Evolutionary conservation across 2,329 filamentous ascomycete genomes (phyloP).

Genomic region (Talaromyces sp.): DNA sequence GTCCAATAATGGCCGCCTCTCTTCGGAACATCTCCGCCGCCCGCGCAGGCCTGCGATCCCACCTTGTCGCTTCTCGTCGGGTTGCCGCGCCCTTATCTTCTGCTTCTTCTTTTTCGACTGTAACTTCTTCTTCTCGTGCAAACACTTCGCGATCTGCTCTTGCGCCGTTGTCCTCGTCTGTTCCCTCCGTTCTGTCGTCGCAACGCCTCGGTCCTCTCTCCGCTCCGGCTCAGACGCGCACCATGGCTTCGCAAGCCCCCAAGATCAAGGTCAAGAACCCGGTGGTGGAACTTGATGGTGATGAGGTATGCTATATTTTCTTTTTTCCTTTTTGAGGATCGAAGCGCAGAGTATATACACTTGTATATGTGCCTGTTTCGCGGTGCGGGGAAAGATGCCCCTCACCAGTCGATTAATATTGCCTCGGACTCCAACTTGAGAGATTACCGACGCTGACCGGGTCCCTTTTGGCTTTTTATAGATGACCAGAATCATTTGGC

Average conservation of each 20-base stretch:
- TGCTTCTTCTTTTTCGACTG: background rate
- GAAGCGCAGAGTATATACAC: background rate
- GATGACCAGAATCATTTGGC: constrained; percentile 99
- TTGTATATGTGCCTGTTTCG: background rate
- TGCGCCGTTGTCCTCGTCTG: constrained; percentile 12
- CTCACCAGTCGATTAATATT: background rate
- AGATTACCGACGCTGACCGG: background rate
- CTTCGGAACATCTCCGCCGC: constrained; percentile 5
- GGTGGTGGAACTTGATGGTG: constrained; percentile 92
- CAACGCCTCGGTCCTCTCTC: constrained; percentile 1
- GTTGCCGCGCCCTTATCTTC: background rate
- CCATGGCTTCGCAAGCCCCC: constrained; percentile 46
- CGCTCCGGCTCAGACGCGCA: constrained; percentile 35
- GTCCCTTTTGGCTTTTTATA: constrained; percentile 29
- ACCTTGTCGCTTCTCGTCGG: constrained; percentile 1
- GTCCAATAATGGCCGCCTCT: background rate
- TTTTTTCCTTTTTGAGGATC: background rate
- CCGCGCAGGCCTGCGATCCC: constrained; percentile 1
- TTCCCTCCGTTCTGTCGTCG: constrained; percentile 15
- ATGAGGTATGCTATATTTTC: constrained; percentile 43
- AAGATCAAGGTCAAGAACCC: constrained; percentile 99
- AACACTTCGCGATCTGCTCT: background rate
- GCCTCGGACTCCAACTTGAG: background rate
- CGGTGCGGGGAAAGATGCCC: background rate
- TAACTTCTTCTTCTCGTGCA: background rate